A percentile compares a stretch with the other conserved stretches of the same genome.
Conservation (phyloP, 2,329 filamentous ascomycete genomes). For the Aaosphaeria pasadenensis region DNA sequence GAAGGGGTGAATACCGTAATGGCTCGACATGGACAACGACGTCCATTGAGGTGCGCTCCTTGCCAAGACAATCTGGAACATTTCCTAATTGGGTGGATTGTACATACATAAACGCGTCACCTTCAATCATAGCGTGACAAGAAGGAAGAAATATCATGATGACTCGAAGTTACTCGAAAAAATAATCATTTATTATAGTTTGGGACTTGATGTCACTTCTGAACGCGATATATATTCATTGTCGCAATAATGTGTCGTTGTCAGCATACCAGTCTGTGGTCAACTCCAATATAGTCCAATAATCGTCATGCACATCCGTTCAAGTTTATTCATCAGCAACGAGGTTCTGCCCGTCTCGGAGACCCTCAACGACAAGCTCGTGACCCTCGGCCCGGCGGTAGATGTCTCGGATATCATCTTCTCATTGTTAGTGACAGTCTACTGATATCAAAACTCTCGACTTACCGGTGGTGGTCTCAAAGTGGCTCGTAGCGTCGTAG, state of each 20-base stretch:
- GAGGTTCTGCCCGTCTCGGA: constrained; percentile 72
- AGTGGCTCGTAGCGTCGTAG: constrained; percentile 97
- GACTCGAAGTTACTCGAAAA: too few relatives aligned
- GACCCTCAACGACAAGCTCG: constrained; percentile 82
- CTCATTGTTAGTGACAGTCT: constrained; percentile 18
- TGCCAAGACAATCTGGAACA: not conserved
- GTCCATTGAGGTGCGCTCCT: not conserved
- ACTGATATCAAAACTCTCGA: not conserved
- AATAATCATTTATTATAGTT: too few relatives aligned
- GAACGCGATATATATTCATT: too few relatives aligned
- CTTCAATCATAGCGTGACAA: not conserved
- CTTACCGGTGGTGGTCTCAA: constrained; percentile 77
- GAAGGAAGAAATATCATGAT: not conserved
- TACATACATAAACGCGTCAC: too few relatives aligned
- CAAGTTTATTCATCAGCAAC: constrained; percentile 55
- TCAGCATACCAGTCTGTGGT: too few relatives aligned
- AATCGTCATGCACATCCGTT: too few relatives aligned
- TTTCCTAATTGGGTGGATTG: not conserved
- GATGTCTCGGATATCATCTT: constrained; percentile 92
- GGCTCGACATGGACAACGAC: constrained; percentile 3
- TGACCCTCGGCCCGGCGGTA: constrained; percentile 81
- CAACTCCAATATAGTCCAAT: too few relatives aligned
- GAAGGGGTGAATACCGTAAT: constrained; percentile 21
- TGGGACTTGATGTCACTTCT: too few relatives aligned
- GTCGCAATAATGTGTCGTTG: too few relatives aligned